Evolutionary conservation across 2,329 filamentous ascomycete species (phyloP).

Genomic region (Achaetomium macrosporum): DNA sequence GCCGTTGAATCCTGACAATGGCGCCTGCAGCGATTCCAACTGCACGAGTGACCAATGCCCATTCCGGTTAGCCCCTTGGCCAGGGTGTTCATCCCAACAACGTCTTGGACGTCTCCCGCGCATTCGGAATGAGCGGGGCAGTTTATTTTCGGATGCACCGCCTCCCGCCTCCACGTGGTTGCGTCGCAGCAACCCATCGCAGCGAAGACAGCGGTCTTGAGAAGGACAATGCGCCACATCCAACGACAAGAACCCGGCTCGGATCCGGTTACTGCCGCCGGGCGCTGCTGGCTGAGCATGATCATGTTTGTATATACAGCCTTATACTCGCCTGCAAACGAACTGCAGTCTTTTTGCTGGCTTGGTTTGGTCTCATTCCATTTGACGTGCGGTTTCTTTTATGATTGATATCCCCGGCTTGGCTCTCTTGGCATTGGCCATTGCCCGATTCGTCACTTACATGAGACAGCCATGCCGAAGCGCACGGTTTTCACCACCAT

Average conservation of each 20-base stretch:
- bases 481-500: slow-evolving; percentile 69
- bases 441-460: slow-evolving; percentile 2
- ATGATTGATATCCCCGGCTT: background rate
- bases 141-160: slow-evolving; percentile 13
- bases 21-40: too few species aligned
- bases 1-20: too few species aligned
- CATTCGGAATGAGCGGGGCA: background rate
- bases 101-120: too few species aligned
- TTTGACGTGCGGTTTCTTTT: background rate
- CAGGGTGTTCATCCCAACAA: too few species aligned
- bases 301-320: background rate
- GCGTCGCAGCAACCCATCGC: slow-evolving; percentile 3
- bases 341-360: background rate
- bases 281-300: slow-evolving; percentile 1
- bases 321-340: background rate
- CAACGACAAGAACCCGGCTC: background rate
- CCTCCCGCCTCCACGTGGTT: slow-evolving; percentile 8
- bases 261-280: background rate
- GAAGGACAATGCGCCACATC: slow-evolving; percentile 5
- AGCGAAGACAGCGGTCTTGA: background rate
- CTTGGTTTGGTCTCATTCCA: background rate
- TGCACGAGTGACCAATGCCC: too few species aligned
- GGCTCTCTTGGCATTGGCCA: background rate
- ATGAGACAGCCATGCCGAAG: slow-evolving; percentile 52
- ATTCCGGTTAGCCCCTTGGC: too few species aligned